Percentiles rank a stretch among this genome's conserved stretches.
Conservation (phyloP, 2,329 filamentous ascomycete species). For the Trichoderma lentiforme region DNA sequence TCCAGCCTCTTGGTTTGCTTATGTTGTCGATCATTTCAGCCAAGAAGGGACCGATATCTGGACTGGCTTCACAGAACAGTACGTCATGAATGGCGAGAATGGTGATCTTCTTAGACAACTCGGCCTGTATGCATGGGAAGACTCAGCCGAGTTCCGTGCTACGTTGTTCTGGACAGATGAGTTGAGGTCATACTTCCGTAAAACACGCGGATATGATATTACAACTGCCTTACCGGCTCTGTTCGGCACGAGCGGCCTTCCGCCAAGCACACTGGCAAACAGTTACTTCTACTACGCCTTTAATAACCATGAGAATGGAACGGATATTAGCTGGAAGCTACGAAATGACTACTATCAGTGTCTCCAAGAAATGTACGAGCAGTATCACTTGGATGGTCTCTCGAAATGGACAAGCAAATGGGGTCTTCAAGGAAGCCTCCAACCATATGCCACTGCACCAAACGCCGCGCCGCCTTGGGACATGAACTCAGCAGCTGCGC, state of each 20-base stretch:
- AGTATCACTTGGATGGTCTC: not conserved
- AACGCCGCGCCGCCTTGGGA: constrained; percentile 4
- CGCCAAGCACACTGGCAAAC: not conserved
- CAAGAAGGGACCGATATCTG: constrained; percentile 1
- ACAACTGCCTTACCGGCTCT: not conserved
- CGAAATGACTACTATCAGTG: constrained; percentile 11
- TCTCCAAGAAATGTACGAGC: constrained; percentile 1
- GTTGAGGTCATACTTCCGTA: not conserved
- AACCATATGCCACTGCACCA: constrained; percentile 1
- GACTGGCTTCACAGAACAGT: not conserved
- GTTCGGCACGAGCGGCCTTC: not conserved
- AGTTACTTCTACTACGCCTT: constrained; percentile 8
- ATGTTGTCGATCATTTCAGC: constrained; percentile 1
- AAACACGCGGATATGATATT: constrained; percentile 6
- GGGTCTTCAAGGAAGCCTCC: not conserved
- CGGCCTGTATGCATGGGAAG: constrained; percentile 5
- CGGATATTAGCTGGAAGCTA: constrained; percentile 6
- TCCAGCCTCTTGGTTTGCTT: constrained; percentile 11
- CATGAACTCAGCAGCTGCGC: constrained; percentile 3
- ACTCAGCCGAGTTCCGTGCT: not conserved
- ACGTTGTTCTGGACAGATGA: constrained; percentile 2
- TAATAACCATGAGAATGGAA: not conserved
- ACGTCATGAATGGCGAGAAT: constrained; percentile 1
- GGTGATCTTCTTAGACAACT: not conserved
- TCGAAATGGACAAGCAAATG: constrained; percentile 7